Evolutionary conservation across 83 land plant species (phyloP), one percentile per base, ranked within the genome.

Genomic region (Diphasiastrum complanatum): DNA sequence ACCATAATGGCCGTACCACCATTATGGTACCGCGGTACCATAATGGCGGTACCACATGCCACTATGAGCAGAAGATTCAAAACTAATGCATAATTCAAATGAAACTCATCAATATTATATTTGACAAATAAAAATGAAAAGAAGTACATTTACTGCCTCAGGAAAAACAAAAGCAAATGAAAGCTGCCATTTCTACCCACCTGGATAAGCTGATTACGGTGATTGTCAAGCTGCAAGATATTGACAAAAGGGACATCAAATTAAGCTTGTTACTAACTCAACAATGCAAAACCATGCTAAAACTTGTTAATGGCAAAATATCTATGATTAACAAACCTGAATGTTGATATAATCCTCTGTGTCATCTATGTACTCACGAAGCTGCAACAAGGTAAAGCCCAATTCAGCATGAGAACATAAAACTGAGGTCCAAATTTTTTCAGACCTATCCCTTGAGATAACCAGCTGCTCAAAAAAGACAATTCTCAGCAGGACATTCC

Each of bases 321-420:
- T 34, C n/a, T 33, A 43, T 19, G 40, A 41, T 25, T 46, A 25
- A 38, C 4, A 30, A 65, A 93, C 98, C 96, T 93, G 98, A 64
- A 93, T 93, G 47, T 93, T 93, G 52, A 93, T 93, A 74, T 93
- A 93, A 63, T 93, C 96, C 69, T 93, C 98, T 30, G 96, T 89
- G 64, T 93, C 96, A 79, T 93, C 96, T 67, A 89, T 93, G 71
- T 89, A 93, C 68, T 93, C 98, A 25, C 98, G 91, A 24, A 92
- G 82, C 97, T 92, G 83, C 51, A 79, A 60, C 60, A n/a, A 8
- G 40, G 3, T 8, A 43, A n/a, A 54, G 14, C n/a, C n/a, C n/a
- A 48, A n/a, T n/a, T n/a, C n/a, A n/a, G n/a, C n/a, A n/a, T n/a
- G 12, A 40, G 8, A 40, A 40, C 8, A 8, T 16, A 40, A 40